Evolutionary conservation across 352 stramenopile species (phyloP).

Genomic region (Globisporangium alternatum): DNA sequence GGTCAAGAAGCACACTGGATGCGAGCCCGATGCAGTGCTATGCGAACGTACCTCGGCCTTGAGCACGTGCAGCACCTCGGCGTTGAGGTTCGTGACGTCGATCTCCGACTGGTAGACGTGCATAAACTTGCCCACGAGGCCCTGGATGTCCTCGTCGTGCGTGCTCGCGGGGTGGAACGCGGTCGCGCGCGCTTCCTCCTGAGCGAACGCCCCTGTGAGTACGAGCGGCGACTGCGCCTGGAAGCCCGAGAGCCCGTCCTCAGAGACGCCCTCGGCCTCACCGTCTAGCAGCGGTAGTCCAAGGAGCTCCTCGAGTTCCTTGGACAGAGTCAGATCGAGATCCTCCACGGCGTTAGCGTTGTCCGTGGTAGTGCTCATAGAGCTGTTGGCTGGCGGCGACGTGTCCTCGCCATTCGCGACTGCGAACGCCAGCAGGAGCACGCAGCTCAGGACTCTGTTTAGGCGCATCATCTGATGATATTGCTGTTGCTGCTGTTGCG

Average conservation of each 20-base stretch:
- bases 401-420: conserved; percentile 2
- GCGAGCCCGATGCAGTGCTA: not conserved
- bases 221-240: not conserved
- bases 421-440: conserved; percentile 6
- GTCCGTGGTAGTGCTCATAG: not conserved
- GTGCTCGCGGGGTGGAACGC: conserved; percentile 22
- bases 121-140: conserved; percentile 51
- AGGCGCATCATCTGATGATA: conserved; percentile 2
- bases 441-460: not conserved
- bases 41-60: conserved; percentile 32
- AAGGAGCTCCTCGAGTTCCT: not conserved
- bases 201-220: not conserved
- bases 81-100: conserved; percentile 34
- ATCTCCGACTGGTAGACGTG: conserved; percentile 48
- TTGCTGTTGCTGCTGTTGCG: not conserved
- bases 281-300: not conserved
- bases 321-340: not conserved
- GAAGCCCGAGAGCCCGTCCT: conserved; percentile 1
- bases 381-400: not conserved
- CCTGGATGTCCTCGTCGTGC: conserved; percentile 25
- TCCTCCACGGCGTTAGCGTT: not conserved
- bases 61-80: conserved; percentile 42
- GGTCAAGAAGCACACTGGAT: not conserved
- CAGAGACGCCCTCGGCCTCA: not conserved
- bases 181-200: conserved; percentile 1